A percentile compares a stretch with the other conserved stretches of the same genome.
phyloP scores from a whole-genome alignment of 148 eudicot species.

The Pharnaceum exiguum region DNA sequence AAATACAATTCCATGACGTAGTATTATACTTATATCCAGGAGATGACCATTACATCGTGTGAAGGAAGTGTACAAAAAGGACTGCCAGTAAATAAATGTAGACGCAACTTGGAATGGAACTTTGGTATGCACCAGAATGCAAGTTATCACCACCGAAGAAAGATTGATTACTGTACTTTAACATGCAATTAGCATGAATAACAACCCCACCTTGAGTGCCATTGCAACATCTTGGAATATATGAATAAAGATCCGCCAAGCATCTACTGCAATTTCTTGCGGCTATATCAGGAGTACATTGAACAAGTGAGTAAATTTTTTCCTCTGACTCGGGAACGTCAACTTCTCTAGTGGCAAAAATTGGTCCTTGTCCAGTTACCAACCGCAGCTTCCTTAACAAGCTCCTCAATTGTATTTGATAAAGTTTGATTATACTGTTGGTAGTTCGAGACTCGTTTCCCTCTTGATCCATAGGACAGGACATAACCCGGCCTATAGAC shows the following conservation, averaged over 20 bases:
- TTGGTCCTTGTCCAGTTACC: background rate
- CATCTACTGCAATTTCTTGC: conserved; percentile 13
- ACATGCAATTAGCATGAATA: background rate
- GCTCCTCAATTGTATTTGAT: background rate
- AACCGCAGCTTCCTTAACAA: conserved; percentile 12
- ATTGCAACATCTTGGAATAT: background rate
- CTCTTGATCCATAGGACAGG: background rate
- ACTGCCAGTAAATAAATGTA: background rate
- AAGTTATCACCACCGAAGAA: background rate
- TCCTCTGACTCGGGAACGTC: conserved; percentile 3
- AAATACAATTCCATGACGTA: too few species aligned
- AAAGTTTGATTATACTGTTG: conserved; percentile 4
- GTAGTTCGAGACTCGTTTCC: conserved; percentile 1
- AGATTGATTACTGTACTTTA: background rate
- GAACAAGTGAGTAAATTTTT: conserved; percentile 15
- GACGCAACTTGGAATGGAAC: background rate
- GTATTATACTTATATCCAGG: too few species aligned
- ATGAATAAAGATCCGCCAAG: background rate
- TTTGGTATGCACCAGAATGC: background rate
- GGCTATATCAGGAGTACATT: conserved; percentile 21
- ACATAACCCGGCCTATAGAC: background rate
- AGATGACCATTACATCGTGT: too few species aligned
- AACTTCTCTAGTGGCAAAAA: conserved; percentile 8
- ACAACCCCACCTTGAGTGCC: background rate
- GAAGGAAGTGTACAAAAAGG: too few species aligned